A percentile compares a stretch with the other conserved stretches of the same genome.
These are phyloP conservation scores for Pseudocercospora pini-densiflorae DNA, from an alignment of 2,329 filamentous ascomycete genomes.

Conservation along the genomic window DNA sequence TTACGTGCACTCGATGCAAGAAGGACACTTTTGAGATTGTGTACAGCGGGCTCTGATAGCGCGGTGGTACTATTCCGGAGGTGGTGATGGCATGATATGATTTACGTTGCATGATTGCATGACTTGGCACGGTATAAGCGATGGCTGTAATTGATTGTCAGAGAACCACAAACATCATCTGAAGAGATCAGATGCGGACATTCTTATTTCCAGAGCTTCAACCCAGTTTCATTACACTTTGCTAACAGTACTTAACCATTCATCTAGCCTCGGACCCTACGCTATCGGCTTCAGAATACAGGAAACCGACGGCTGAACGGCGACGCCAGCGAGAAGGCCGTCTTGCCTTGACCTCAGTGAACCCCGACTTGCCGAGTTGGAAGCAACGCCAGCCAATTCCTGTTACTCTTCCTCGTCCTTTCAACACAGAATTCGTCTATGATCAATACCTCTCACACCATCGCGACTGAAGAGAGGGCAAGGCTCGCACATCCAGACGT, in stretches of 20 bases:
- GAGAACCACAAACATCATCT: neutral
- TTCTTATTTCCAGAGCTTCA: neutral
- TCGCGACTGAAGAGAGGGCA: too few species aligned
- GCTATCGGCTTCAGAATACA: neutral
- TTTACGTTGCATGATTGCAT: slow-evolving; percentile 3
- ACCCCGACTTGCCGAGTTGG: too few species aligned
- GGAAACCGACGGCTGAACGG: neutral
- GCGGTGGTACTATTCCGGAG: neutral
- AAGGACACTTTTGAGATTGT: slow-evolving; percentile 24
- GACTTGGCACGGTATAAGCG: neutral
- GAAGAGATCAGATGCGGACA: neutral
- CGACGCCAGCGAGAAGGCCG: too few species aligned
- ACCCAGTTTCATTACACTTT: neutral
- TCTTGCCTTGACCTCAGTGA: too few species aligned
- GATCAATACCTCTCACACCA: too few species aligned
- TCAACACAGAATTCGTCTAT: too few species aligned
- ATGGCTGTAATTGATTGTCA: neutral
- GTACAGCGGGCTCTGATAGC: slow-evolving; percentile 21
- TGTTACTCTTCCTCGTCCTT: too few species aligned
- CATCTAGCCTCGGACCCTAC: neutral
- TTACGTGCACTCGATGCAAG: slow-evolving; percentile 18
- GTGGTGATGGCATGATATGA: neutral
- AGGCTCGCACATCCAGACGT: too few species aligned
- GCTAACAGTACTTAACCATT: neutral
- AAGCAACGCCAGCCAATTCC: too few species aligned